A percentile compares a stretch with the other conserved stretches of the same genome.
These are phyloP conservation scores for Trypanosoma mega DNA, from an alignment of 208 protist genomes.

Conservation along the genomic window DNA sequence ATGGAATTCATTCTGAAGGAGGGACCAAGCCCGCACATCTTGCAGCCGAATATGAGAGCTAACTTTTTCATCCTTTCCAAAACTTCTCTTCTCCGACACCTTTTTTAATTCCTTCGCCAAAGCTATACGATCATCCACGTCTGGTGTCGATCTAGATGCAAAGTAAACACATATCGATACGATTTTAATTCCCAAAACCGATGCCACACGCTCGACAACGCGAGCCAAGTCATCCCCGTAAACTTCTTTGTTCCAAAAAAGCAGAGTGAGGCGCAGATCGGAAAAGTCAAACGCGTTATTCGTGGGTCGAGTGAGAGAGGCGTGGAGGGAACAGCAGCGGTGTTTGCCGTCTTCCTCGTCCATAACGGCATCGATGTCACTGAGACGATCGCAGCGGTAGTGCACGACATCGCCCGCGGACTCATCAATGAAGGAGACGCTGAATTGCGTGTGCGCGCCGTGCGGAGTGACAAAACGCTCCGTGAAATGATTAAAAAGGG, in stretches of 20 bases:
- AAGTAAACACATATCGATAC: conserved; percentile 42
- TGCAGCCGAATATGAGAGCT: conserved; percentile 35
- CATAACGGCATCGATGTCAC: conserved; percentile 53
- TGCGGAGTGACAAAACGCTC: conserved; percentile 23
- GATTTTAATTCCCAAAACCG: conserved; percentile 36
- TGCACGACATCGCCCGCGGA: conserved; percentile 42
- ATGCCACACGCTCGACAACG: conserved; percentile 35
- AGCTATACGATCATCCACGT: conserved; percentile 11
- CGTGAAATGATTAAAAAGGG: conserved; percentile 46
- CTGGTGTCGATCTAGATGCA: conserved; percentile 17
- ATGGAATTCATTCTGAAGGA: conserved; percentile 46
- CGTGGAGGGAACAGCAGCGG: conserved; percentile 41
- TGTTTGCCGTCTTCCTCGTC: conserved; percentile 47
- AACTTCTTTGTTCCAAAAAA: conserved; percentile 33
- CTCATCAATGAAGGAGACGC: conserved; percentile 63
- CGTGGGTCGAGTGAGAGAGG: conserved; percentile 38
- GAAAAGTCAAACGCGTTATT: conserved; percentile 47
- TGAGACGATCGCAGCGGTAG: conserved; percentile 55
- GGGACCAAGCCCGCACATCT: conserved; percentile 59
- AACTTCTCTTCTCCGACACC: conserved; percentile 12
- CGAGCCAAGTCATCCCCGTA: conserved; percentile 31
- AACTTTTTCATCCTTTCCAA: conserved; percentile 40
- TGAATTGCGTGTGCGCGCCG: conserved; percentile 44
- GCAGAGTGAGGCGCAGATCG: conserved; percentile 40
- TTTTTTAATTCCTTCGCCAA: conserved; percentile 14